These are phyloP conservation scores for Penicillium coffeae DNA, from an alignment of 495 filamentous ascomycete genomes.

Conservation along the genomic window DNA sequence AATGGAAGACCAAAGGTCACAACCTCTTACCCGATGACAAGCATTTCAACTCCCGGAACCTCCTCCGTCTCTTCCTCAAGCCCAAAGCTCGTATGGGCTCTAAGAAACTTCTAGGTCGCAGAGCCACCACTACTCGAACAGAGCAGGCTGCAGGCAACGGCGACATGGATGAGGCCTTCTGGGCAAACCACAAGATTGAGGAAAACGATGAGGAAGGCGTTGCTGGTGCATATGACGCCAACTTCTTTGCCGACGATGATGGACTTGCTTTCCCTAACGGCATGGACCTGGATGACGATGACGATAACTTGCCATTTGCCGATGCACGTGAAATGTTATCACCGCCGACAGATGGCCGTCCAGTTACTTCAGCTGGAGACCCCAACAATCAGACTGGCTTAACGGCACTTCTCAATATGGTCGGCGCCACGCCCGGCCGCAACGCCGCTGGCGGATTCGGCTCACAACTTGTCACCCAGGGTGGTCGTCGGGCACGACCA, in stretches of 20 bases:
- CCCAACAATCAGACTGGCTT: slow-evolving; percentile 34
- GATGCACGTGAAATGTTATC: slow-evolving; percentile 90
- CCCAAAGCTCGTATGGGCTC: slow-evolving; percentile 75
- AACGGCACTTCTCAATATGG: slow-evolving; percentile 39
- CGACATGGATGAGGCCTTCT: slow-evolving; percentile 93
- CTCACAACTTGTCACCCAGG: slow-evolving; percentile 86
- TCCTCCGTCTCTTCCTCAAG: slow-evolving; percentile 89
- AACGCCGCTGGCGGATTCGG: slow-evolving; percentile 65
- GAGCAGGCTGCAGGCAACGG: slow-evolving; percentile 52
- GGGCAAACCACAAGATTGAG: slow-evolving; percentile 72
- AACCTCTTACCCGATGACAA: slow-evolving; percentile 97
- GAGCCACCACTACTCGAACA: slow-evolving; percentile 37
- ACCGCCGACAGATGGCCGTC: slow-evolving; percentile 53
- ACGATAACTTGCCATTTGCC: slow-evolving; percentile 82
- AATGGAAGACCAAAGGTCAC: slow-evolving; percentile 89
- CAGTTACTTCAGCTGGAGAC: slow-evolving; percentile 36
- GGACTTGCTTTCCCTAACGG: slow-evolving; percentile 72
- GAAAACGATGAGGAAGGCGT: slow-evolving; percentile 50
- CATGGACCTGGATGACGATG: slow-evolving; percentile 59
- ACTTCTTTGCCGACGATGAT: slow-evolving; percentile 97
- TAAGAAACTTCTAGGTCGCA: slow-evolving; percentile 42
- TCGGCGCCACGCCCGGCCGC: slow-evolving; percentile 41
- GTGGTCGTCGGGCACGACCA: slow-evolving; percentile 69
- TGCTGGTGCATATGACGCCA: slow-evolving; percentile 81
- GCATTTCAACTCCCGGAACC: slow-evolving; percentile 90